Base-by-base conservation (phyloP, 768 basidiomycete species). In the Baorangia bicolor region DNA sequence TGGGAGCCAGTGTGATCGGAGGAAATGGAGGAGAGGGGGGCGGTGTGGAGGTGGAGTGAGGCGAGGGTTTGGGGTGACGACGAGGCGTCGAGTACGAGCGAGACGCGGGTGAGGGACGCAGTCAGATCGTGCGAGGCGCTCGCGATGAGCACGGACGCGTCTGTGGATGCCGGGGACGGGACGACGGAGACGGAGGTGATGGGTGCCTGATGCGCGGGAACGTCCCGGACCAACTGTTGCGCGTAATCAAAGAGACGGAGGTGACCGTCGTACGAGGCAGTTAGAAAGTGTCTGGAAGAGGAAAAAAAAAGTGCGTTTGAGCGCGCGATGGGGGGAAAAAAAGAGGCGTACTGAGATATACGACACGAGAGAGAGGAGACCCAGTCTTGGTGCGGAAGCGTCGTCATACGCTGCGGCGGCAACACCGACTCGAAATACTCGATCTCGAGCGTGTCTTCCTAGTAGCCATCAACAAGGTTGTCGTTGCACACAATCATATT, bases 381-480 rank as follows among this genome's bases (percentile, higher is more conserved):
- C 96, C 96, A 98, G 59, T 98, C 94, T 50, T 98, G 88, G 58
- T 94, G 90, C 2, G 90, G 87, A 49, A 93, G 75, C 45, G 87
- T 80, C 0, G 87, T 81, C 72, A 93, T 82, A 58, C 86, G 84
- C 67, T 92, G 83, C 0, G 94, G 94, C 0, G 94, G 93, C 70
- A 96, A 77, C 2, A 95, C 80, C 16, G 88, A 91, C 72, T 93
- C 87, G 54, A 97, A 86, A 74, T 96, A 96, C 72, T 96, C 94
- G 42, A 97, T 84, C 65, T 95, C 87, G 21, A 97, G 81, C n/a
- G 90, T 93, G 72, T 92, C 90, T 80, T 95, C 93, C 87, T 92
- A 49, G 50, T 51, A 40, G 34, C 28, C 25, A 59, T 64, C 34
- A 69, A 61, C 44, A 39, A 43, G 16, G 34, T 49, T 48, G 48